Base-by-base conservation (phyloP, 2,329 filamentous ascomycete species). In the Harringtonia lauricola region DNA sequence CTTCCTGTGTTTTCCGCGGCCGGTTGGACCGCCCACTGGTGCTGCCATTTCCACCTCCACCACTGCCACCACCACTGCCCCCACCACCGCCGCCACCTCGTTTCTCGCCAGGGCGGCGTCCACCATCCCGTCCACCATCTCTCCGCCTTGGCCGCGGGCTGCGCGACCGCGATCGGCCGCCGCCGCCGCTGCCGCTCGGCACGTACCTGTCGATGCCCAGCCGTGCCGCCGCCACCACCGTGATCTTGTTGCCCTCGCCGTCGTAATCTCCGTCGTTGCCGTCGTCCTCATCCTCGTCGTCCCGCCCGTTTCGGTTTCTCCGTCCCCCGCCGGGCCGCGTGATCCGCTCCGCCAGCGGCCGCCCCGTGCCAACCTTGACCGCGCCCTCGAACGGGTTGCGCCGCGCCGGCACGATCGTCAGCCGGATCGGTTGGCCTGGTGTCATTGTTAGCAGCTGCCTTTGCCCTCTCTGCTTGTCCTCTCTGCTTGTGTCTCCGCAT, bases 181-280 rank as follows among this genome's bases (percentile, higher is more conserved):
- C 34, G 9, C 21, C 35, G 3, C 37, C 61, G 29, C 63, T 60
- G 2, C 37, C 61, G 29, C 63, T 60, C 2, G 86, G 86, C 2
- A 89, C 69, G 56, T 94, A 94, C 50, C 86, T 76, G 59, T 94
- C 87, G 39, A 90, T 84, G 21, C 80, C 74, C 24, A 79, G 76
- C 4, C 80, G 73, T 7, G 74, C 66, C 4, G 77, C 74, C 59
- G 39, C 30, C 3, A 44, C 35, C 37, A 49, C 19, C 35, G 40
- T 46, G 15, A 15, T 41, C 19, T 39, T 36, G 33, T 26, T 26
- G 24, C 10, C 24, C 30, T 73, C 79, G 53, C 65, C 71, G 54
- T 65, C 65, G 8, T 39, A 42, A 39, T 65, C 60, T 47, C 29
- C 39, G 22, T 43, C 39, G 22, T 28, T 38, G 35, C 30, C 37